Percentiles rank a stretch among this genome's conserved stretches.
Conservation (phyloP, 257 asterid genomes). For the Penstemon davidsonii region DNA sequence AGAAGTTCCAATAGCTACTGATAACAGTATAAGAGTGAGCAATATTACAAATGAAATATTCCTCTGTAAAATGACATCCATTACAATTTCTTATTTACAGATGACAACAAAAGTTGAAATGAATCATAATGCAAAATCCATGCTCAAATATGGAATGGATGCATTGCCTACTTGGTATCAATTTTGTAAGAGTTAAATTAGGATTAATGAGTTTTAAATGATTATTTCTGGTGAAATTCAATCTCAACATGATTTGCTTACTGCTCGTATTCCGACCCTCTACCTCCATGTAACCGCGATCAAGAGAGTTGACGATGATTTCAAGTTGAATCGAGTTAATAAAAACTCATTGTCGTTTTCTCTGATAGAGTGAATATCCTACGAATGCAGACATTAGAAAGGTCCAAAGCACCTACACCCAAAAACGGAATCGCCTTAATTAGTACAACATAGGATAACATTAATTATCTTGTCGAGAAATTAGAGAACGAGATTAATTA, state of each 20-base stretch:
- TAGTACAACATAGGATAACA: background rate
- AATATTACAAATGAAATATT: too few species aligned
- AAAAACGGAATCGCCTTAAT: background rate
- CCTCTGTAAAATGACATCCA: too few species aligned
- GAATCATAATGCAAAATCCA: conserved; percentile 11
- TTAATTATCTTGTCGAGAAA: background rate
- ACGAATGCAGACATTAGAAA: conserved; percentile 93
- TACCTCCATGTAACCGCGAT: too few species aligned
- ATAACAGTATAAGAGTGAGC: too few species aligned
- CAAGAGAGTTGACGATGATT: background rate
- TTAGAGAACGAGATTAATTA: background rate
- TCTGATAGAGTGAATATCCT: conserved; percentile 86
- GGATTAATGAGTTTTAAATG: background rate
- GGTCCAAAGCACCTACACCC: conserved; percentile 88
- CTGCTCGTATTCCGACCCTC: background rate
- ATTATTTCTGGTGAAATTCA: too few species aligned
- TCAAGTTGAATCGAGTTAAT: background rate
- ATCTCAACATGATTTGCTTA: background rate
- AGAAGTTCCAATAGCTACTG: too few species aligned
- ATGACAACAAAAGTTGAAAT: background rate
- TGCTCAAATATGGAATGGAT: background rate
- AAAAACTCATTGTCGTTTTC: conserved; percentile 54
- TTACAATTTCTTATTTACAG: conserved; percentile 1
- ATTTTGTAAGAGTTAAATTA: background rate
- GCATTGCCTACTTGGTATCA: conserved; percentile 1